Percentiles rank a stretch among this genome's conserved stretches.
Conservation (phyloP, 345 rosid genomes). For the Rhodomyrtus tomentosa region DNA sequence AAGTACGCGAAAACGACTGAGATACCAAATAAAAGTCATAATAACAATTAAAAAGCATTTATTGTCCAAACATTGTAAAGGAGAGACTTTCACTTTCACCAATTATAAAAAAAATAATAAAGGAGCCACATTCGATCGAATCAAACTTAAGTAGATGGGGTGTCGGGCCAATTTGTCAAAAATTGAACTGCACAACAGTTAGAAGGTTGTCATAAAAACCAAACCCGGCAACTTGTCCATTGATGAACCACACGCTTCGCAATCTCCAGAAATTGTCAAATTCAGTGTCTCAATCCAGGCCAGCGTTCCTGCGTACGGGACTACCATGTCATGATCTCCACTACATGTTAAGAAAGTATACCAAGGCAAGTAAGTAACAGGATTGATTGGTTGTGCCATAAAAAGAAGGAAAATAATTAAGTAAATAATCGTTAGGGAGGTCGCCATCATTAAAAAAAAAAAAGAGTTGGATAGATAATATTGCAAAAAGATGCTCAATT, state of each 20-base stretch:
- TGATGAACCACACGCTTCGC: not conserved
- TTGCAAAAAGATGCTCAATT: not conserved
- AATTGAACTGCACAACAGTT: not conserved
- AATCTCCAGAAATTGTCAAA: not conserved
- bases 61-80: not conserved
- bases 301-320: not conserved
- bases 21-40: not conserved
- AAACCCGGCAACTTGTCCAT: not conserved
- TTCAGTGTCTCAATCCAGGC: not conserved
- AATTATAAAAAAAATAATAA: not conserved
- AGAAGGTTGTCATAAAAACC: not conserved
- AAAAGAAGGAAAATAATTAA: no score
- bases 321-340: not conserved
- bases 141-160: not conserved
- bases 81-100: not conserved
- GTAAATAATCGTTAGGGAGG: no score
- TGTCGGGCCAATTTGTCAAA: not conserved
- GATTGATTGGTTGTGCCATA: not conserved
- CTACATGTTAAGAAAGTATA: not conserved
- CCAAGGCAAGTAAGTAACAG: not conserved
- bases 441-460: no score
- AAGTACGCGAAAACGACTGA: not conserved
- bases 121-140: not conserved
- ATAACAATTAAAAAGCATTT: not conserved
- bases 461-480: no score